phyloP scores from a whole-genome alignment of 768 basidiomycete species.

The Tricholoma flavovirens region DNA sequence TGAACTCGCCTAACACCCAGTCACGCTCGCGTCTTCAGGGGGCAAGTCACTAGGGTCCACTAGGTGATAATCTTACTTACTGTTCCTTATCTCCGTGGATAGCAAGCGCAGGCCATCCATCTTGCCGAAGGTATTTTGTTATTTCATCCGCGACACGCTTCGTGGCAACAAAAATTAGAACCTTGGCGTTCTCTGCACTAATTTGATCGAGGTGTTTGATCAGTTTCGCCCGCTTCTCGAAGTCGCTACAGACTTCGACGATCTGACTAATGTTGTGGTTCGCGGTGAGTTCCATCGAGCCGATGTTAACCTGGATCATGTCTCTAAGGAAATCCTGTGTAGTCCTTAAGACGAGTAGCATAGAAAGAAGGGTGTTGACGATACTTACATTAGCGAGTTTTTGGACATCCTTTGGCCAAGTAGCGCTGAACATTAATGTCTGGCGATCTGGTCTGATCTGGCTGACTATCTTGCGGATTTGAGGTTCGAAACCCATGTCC shows the following conservation, averaged over 20 bases:
- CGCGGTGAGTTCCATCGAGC: constrained; percentile 96
- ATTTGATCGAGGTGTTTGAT: constrained; percentile 97
- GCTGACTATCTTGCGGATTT: constrained; percentile 95
- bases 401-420: constrained; percentile 99
- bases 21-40: constrained; percentile 84
- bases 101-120: constrained; percentile 99
- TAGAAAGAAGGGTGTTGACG: background rate
- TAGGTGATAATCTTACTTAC: constrained; percentile 38
- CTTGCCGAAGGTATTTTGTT: constrained; percentile 94
- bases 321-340: constrained; percentile 88
- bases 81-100: constrained; percentile 99
- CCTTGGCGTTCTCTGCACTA: constrained; percentile 95
- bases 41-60: constrained; percentile 1
- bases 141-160: constrained; percentile 98
- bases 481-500: constrained; percentile 99
- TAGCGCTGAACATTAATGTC: constrained; percentile 98
- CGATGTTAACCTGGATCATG: constrained; percentile 98
- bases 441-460: constrained; percentile 98
- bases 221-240: constrained; percentile 93
- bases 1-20: constrained; percentile 98
- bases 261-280: constrained; percentile 97
- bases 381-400: constrained; percentile 78
- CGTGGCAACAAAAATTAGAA: constrained; percentile 96
- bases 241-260: constrained; percentile 94
- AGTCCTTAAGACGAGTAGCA: background rate